phyloP scores from a whole-genome alignment of 2,329 filamentous ascomycete genomes.

The Trichophyton verrucosum region DNA sequence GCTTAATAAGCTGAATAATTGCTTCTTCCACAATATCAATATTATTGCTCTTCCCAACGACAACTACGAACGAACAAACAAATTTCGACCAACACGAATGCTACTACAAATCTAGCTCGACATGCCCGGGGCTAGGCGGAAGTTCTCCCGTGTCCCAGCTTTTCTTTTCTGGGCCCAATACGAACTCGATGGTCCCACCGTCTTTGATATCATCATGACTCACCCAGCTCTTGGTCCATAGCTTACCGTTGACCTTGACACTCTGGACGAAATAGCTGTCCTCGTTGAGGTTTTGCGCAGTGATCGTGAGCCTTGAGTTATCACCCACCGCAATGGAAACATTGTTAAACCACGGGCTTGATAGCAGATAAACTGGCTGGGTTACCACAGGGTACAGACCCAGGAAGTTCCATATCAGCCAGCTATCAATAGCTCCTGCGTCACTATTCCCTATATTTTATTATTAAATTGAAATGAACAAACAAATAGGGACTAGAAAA shows the following conservation, averaged over 20 bases:
- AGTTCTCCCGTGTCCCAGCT: constrained; percentile 40
- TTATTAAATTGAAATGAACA: background rate
- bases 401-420: constrained; percentile 41
- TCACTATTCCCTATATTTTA: constrained; percentile 30
- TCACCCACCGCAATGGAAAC: constrained; percentile 24
- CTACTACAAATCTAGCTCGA: background rate
- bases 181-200: constrained; percentile 40
- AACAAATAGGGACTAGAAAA: background rate
- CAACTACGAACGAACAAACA: too few relatives aligned
- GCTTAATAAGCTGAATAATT: background rate
- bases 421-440: constrained; percentile 38
- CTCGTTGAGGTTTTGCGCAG: constrained; percentile 32
- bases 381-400: constrained; percentile 39
- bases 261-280: constrained; percentile 42
- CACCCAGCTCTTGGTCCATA: constrained; percentile 45
- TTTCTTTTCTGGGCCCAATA: constrained; percentile 26
- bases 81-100: too few relatives aligned
- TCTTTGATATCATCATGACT: constrained; percentile 38
- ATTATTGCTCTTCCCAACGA: too few relatives aligned
- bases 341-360: constrained; percentile 35
- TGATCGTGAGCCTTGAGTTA: constrained; percentile 34
- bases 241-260: constrained; percentile 41
- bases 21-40: background rate
- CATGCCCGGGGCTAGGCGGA: constrained; percentile 39
- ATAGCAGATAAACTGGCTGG: constrained; percentile 37